Conservation (phyloP, 768 basidiomycete species). For the Termitomyces sp. region DNA sequence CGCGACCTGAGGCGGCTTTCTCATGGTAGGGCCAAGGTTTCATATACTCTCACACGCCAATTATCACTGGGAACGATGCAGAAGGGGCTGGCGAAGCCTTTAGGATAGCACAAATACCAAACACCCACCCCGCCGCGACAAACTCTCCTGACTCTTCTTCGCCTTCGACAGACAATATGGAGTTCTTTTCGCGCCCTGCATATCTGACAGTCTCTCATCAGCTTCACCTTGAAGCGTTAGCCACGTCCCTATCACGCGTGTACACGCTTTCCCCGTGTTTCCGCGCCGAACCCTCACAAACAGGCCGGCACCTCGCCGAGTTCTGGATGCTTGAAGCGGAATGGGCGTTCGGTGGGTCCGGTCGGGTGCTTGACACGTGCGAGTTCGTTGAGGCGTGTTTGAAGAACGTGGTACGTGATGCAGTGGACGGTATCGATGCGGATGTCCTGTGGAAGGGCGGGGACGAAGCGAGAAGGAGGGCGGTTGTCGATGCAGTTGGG, state of each 20-base stretch:
- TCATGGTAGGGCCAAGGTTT: constrained; percentile 68
- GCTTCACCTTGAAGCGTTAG: constrained; percentile 88
- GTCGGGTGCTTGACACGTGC: constrained; percentile 35
- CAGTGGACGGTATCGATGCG: constrained; percentile 19
- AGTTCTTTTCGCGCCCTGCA: constrained; percentile 73
- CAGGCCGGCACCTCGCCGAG: constrained; percentile 89
- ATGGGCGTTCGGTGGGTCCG: constrained; percentile 41
- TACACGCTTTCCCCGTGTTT: constrained; percentile 95
- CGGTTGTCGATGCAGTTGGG: constrained; percentile 30
- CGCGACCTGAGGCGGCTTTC: background rate
- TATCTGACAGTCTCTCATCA: constrained; percentile 95
- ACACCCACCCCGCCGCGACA: constrained; percentile 21
- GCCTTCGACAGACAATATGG: constrained; percentile 19
- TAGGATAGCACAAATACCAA: constrained; percentile 43
- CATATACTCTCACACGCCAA: constrained; percentile 73
- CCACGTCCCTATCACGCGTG: constrained; percentile 70
- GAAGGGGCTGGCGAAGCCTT: constrained; percentile 97
- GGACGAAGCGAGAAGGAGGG: constrained; percentile 25
- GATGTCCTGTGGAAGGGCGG: constrained; percentile 36
- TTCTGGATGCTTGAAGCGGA: constrained; percentile 99
- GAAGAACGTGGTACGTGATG: constrained; percentile 17
- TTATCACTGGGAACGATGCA: constrained; percentile 87
- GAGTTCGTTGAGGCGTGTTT: constrained; percentile 32
- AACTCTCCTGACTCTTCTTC: background rate
- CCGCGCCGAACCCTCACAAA: constrained; percentile 86